These are phyloP conservation scores for Solanum boliviense DNA, from an alignment of 257 asterid genomes.

Conservation along the genomic window DNA sequence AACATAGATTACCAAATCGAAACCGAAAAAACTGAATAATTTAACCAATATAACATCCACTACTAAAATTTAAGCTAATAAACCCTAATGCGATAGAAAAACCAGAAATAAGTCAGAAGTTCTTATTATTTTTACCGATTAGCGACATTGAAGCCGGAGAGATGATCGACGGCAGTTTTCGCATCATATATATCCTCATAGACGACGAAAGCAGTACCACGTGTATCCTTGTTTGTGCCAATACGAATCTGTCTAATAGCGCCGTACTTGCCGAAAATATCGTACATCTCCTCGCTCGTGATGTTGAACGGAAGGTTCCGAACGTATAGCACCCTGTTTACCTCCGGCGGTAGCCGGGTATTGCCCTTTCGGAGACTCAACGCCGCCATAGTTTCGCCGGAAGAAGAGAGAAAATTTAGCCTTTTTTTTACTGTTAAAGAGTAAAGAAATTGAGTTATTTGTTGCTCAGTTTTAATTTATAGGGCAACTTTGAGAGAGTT, in stretches of 20 bases:
- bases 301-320: slow-evolving; percentile 88
- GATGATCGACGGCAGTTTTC: slow-evolving; percentile 84
- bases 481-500: not conserved
- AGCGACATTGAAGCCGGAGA: slow-evolving; percentile 89
- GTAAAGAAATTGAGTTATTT: not conserved
- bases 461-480: not conserved
- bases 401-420: not conserved
- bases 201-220: slow-evolving; percentile 91
- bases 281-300: slow-evolving; percentile 97
- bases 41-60: not conserved
- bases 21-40: not conserved
- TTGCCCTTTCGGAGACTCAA: slow-evolving; percentile 73
- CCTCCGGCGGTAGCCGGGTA: slow-evolving; percentile 93
- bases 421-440: not conserved
- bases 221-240: slow-evolving; percentile 81
- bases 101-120: not conserved
- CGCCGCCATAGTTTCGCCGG: slow-evolving; percentile 48
- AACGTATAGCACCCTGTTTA: slow-evolving; percentile 70
- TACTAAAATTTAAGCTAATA: not conserved
- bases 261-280: slow-evolving; percentile 85
- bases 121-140: slow-evolving; percentile 13
- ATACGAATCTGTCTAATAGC: slow-evolving; percentile 85
- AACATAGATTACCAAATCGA: not conserved
- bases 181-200: slow-evolving; percentile 95
- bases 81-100: not conserved